These are phyloP conservation scores for Phaeomoniella chlamydospora DNA, from an alignment of 2,329 filamentous ascomycete species.

Conservation along the genomic window DNA sequence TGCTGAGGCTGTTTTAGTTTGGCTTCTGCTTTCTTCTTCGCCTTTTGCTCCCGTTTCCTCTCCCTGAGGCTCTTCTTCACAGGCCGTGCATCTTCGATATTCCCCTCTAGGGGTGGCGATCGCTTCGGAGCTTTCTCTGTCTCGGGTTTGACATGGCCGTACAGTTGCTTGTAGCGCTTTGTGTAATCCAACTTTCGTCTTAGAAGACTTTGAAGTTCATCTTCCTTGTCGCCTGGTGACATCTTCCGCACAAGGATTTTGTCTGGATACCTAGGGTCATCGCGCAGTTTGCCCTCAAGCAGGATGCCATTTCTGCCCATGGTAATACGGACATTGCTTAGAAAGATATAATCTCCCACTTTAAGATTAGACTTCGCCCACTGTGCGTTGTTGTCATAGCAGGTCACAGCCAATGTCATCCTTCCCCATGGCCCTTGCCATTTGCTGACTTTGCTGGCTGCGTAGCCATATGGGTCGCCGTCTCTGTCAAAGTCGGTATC, in stretches of 20 bases:
- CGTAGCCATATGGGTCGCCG: slow-evolving; percentile 44
- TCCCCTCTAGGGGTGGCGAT: slow-evolving; percentile 19
- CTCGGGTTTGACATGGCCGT: slow-evolving; percentile 5
- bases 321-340: slow-evolving; percentile 63
- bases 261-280: slow-evolving; percentile 36
- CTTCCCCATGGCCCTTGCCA: slow-evolving; percentile 68
- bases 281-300: slow-evolving; percentile 59
- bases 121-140: background rate
- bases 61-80: slow-evolving; percentile 16
- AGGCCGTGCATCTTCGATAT: slow-evolving; percentile 14
- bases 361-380: slow-evolving; percentile 42
- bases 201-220: slow-evolving; percentile 42
- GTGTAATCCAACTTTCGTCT: slow-evolving; percentile 51
- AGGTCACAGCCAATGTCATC: slow-evolving; percentile 54
- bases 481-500: slow-evolving; percentile 22
- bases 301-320: slow-evolving; percentile 33
- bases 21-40: slow-evolving; percentile 13
- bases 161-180: slow-evolving; percentile 10
- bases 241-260: slow-evolving; percentile 47
- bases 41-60: slow-evolving; percentile 14
- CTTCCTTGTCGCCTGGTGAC: slow-evolving; percentile 24
- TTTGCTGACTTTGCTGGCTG: slow-evolving; percentile 17
- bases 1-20: slow-evolving; percentile 8
- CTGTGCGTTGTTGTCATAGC: slow-evolving; percentile 53
- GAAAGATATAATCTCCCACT: slow-evolving; percentile 44